These are phyloP conservation scores for Ophiostoma montium DNA, from an alignment of 2,329 filamentous ascomycete genomes.

Conservation along the genomic window DNA sequence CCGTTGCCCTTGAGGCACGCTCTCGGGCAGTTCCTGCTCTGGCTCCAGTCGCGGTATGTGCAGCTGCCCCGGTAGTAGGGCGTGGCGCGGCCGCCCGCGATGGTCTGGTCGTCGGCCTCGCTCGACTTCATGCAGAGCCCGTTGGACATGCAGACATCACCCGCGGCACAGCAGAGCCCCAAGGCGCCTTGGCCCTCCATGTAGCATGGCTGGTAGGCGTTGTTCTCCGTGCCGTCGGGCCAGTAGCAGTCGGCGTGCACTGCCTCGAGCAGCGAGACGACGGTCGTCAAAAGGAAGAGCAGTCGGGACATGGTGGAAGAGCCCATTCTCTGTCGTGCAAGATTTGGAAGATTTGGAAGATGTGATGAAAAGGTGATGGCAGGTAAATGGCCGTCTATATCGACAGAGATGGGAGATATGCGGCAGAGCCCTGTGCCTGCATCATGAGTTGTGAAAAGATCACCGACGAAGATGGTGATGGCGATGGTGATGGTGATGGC, in stretches of 20 bases:
- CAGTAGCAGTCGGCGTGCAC: slow-evolving; percentile 10
- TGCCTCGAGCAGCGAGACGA: too few species aligned
- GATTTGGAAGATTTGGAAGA: neutral
- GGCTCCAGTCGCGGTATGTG: slow-evolving; percentile 4
- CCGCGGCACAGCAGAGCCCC: slow-evolving; percentile 11
- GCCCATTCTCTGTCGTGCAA: neutral
- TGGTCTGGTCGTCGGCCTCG: neutral
- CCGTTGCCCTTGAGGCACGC: slow-evolving; percentile 5
- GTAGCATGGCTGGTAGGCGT: slow-evolving; percentile 8
- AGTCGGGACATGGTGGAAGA: neutral
- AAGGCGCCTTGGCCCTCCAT: neutral
- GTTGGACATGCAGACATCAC: slow-evolving; percentile 10
- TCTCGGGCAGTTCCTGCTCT: slow-evolving; percentile 5
- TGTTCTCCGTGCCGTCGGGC: slow-evolving; percentile 9
- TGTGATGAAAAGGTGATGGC: neutral
- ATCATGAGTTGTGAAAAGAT: neutral
- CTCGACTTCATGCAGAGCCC: slow-evolving; percentile 7
- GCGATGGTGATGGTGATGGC: neutral
- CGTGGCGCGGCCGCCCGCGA: neutral
- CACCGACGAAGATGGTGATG: neutral
- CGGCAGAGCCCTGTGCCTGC: neutral
- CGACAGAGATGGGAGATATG: neutral
- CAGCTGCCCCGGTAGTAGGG: slow-evolving; percentile 11
- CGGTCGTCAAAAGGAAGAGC: neutral
- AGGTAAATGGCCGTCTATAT: neutral